These are phyloP conservation scores for Cocos nucifera DNA, from an alignment of 176 grass and related monocot genomes.

Conservation along the genomic window DNA sequence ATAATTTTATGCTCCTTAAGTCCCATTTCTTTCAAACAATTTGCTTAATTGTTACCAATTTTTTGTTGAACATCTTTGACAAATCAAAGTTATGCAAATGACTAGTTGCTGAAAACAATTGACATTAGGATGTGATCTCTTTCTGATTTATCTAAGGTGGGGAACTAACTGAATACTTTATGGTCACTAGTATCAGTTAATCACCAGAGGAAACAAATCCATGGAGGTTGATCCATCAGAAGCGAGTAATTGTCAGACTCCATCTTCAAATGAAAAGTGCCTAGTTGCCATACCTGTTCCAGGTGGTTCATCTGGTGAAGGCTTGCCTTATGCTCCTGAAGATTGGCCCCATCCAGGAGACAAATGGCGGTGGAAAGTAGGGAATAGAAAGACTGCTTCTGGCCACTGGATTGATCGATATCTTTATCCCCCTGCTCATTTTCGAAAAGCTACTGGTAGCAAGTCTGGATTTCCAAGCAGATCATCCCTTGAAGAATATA, in stretches of 20 bases:
- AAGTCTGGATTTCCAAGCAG: constrained; percentile 52
- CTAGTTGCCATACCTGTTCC: constrained; percentile 43
- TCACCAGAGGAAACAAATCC: no score
- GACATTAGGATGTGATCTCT: no score
- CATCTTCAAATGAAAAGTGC: constrained; percentile 16
- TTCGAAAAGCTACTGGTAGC: constrained; percentile 37
- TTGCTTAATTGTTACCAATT: no score
- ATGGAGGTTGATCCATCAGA: constrained; percentile 32
- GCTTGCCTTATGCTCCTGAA: constrained; percentile 66
- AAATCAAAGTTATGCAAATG: no score
- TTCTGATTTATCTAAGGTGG: no score
- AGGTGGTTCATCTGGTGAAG: constrained; percentile 40
- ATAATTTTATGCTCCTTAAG: no score
- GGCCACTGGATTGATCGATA: constrained; percentile 61
- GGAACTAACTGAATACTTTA: no score
- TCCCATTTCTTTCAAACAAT: no score
- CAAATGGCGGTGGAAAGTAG: constrained; percentile 66
- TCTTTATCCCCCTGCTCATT: constrained; percentile 48
- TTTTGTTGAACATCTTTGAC: no score
- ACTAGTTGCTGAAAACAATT: no score
- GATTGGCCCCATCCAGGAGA: constrained; percentile 62
- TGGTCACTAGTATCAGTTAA: no score
- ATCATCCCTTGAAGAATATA: constrained; percentile 60
- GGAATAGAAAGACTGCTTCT: constrained; percentile 17
- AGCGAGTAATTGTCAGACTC: constrained; percentile 16